These are phyloP conservation scores for Acanthamoeba quina DNA, from an alignment of 208 protist genomes.

Conservation along the genomic window DNA sequence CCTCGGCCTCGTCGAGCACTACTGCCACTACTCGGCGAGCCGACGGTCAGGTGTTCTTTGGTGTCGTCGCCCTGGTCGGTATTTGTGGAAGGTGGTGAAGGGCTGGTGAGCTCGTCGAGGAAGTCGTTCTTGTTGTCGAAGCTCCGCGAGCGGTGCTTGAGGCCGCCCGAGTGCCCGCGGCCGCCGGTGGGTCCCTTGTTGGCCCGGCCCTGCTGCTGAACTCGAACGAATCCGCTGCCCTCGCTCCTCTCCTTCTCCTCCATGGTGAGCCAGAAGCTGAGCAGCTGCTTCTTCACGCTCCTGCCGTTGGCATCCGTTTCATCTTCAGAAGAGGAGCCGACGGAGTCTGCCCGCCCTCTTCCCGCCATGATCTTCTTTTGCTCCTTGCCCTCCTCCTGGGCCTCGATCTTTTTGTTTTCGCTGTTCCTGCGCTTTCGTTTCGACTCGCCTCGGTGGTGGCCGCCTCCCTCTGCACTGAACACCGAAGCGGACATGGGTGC, in stretches of 20 bases:
- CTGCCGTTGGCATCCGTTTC: background rate
- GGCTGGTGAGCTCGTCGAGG: background rate
- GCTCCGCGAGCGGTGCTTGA: background rate
- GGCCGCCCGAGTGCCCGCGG: background rate
- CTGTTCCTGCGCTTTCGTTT: conserved; percentile 15
- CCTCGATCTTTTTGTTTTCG: conserved; percentile 10
- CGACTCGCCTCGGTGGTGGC: background rate
- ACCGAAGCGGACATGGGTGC: background rate
- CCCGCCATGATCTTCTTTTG: background rate
- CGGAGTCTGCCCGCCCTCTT: background rate
- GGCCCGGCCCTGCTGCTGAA: background rate
- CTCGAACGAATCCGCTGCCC: conserved; percentile 14
- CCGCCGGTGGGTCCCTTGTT: background rate
- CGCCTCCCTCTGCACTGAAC: background rate
- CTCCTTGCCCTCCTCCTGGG: background rate
- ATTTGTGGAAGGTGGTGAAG: background rate
- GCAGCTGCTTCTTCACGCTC: conserved; percentile 42
- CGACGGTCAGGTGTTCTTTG: background rate
- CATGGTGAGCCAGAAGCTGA: conserved; percentile 2
- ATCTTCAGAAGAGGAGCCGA: background rate
- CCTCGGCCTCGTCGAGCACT: background rate
- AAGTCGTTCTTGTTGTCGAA: conserved; percentile 15
- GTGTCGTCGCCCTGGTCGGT: background rate
- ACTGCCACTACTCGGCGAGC: background rate
- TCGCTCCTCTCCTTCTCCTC: conserved; percentile 42